Conservation (phyloP, 352 stramenopile genomes). For the Phytopythium mirpurense region DNA sequence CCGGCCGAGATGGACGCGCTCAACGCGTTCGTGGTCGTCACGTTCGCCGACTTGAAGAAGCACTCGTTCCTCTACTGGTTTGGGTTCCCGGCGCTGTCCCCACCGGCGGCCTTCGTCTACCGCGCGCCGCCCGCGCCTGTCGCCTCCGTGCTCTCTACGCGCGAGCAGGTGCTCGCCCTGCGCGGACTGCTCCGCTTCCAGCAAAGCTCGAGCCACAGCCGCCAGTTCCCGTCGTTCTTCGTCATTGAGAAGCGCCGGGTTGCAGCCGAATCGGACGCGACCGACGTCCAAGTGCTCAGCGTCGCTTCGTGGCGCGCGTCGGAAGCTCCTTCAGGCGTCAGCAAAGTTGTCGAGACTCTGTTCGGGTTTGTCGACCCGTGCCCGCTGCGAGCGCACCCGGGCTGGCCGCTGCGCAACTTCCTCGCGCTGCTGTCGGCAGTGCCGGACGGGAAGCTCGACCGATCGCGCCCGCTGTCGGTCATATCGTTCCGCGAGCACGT, state of each 20-base stretch:
- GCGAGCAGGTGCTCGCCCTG: conserved; percentile 36
- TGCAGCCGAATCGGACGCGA: conserved; percentile 5
- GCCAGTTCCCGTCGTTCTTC: conserved; percentile 59
- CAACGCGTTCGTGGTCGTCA: conserved; percentile 86
- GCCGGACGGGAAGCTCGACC: conserved; percentile 24
- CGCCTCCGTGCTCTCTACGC: conserved; percentile 22
- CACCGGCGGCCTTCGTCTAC: conserved; percentile 30
- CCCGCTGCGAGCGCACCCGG: conserved; percentile 61
- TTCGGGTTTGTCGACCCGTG: conserved; percentile 90
- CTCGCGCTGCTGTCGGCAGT: conserved; percentile 51
- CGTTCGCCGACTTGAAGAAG: conserved; percentile 92
- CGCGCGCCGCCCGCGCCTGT: conserved; percentile 18
- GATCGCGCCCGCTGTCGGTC: conserved; percentile 29
- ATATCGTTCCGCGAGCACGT: conserved; percentile 74
- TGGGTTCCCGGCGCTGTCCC: conserved; percentile 79
- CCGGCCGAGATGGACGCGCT: conserved; percentile 36
- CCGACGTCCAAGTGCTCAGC: conserved; percentile 21
- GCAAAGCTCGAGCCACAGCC: conserved; percentile 3
- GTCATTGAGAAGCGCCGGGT: conserved; percentile 36
- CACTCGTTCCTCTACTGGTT: conserved; percentile 95
- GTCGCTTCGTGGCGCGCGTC: conserved; percentile 24
- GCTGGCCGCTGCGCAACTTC: conserved; percentile 89
- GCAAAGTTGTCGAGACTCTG: conserved; percentile 25
- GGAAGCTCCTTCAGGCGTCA: not conserved
- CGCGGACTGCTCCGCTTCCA: conserved; percentile 41